Conservation (phyloP, 768 basidiomycete species). For the Mycena pura region DNA sequence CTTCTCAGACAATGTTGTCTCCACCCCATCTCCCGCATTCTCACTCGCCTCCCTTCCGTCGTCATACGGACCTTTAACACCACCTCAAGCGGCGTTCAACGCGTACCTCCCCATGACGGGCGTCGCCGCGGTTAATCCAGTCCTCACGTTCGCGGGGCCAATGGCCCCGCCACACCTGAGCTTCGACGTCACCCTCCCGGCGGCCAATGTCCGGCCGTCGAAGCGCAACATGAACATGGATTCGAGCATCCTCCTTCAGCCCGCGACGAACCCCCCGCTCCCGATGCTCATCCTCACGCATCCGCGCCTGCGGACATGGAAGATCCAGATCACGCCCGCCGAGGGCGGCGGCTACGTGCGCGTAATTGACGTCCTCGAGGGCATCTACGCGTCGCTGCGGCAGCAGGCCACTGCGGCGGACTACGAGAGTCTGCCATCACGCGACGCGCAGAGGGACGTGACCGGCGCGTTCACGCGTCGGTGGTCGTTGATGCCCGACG, state of each 20-base stretch:
- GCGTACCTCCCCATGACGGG: conserved; percentile 10
- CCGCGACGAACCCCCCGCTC: conserved; percentile 7
- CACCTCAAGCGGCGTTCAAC: conserved; percentile 15
- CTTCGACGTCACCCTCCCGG: conserved; percentile 27
- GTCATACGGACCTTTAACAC: conserved; percentile 27
- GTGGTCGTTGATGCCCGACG: conserved; percentile 9
- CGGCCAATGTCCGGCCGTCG: conserved; percentile 13
- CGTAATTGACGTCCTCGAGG: conserved; percentile 15
- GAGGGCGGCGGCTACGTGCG: conserved; percentile 10
- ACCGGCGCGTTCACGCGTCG: conserved; percentile 24
- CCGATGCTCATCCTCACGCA: conserved; percentile 4
- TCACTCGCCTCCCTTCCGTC: conserved; percentile 27
- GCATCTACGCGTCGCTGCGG: conserved; percentile 20
- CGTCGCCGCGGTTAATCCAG: background rate
- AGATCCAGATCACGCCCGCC: background rate
- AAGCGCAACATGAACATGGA: background rate
- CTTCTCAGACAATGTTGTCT: conserved; percentile 13
- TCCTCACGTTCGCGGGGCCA: conserved; percentile 8
- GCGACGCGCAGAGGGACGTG: conserved; percentile 4
- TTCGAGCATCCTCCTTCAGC: background rate
- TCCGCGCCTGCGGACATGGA: conserved; percentile 14
- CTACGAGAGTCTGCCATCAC: conserved; percentile 1
- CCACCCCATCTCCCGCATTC: conserved; percentile 29
- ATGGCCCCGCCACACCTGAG: background rate
- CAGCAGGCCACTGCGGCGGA: conserved; percentile 6